These are phyloP conservation scores for Apophysomyces ossiformis DNA, from an alignment of 371 early-diverging fungal genomes.

Conservation along the genomic window DNA sequence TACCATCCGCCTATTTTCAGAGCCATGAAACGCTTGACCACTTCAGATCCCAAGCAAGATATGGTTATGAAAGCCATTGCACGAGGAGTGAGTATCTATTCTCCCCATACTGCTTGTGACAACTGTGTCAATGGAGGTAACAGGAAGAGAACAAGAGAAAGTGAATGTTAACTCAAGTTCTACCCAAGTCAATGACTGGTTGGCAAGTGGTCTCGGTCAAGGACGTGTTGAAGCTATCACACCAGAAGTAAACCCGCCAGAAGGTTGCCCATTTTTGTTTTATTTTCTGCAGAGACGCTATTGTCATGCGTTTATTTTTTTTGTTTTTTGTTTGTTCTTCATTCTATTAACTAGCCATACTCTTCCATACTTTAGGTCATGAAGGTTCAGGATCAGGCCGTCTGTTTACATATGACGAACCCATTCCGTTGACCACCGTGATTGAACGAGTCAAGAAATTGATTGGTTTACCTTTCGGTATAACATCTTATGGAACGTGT, in stretches of 20 bases:
- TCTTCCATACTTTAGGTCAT: slow-evolving; percentile 50
- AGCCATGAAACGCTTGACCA: slow-evolving; percentile 81
- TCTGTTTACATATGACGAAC: slow-evolving; percentile 65
- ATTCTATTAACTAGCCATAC: neutral
- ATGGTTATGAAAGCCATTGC: slow-evolving; percentile 86
- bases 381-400: slow-evolving; percentile 78
- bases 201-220: slow-evolving; percentile 69
- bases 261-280: slow-evolving; percentile 31
- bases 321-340: neutral
- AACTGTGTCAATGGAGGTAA: slow-evolving; percentile 79
- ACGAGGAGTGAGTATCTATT: slow-evolving; percentile 90
- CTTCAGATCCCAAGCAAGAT: slow-evolving; percentile 76
- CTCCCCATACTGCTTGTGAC: slow-evolving; percentile 98
- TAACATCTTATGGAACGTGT: slow-evolving; percentile 8
- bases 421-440: slow-evolving; percentile 58
- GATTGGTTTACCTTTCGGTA: slow-evolving; percentile 67
- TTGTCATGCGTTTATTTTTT: too few species aligned
- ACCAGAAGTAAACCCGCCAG: slow-evolving; percentile 59
- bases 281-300: too few species aligned
- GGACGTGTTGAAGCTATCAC: slow-evolving; percentile 57
- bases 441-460: slow-evolving; percentile 69
- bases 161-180: neutral
- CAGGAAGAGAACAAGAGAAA: slow-evolving; percentile 6
- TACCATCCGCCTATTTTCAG: slow-evolving; percentile 98
- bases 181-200: slow-evolving; percentile 80